Evolutionary conservation across 768 basidiomycete species (phyloP).

Genomic region (Lanmaoa rubissima): DNA sequence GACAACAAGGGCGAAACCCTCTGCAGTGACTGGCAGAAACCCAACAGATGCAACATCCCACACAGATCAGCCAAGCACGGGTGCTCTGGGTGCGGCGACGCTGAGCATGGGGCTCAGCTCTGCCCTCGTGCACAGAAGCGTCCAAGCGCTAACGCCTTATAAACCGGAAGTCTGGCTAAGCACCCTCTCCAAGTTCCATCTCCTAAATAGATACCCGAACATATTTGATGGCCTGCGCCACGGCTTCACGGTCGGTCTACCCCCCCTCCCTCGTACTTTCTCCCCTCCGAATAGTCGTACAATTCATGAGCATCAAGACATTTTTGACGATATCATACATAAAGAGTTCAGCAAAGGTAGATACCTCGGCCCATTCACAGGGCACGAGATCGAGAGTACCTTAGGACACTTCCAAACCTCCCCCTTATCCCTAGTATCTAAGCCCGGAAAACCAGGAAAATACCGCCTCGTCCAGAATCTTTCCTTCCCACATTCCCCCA

Average conservation of each 20-base stretch:
- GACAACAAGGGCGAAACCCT: fast-evolving
- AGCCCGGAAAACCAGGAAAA: neutral
- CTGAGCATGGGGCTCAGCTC: fast-evolving
- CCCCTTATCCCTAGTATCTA: neutral
- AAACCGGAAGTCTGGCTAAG: neutral
- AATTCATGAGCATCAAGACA: neutral
- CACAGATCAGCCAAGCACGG: neutral
- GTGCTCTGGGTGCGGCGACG: neutral
- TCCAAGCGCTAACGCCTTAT: neutral
- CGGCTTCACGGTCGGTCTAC: fast-evolving
- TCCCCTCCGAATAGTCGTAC: neutral
- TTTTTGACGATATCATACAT: neutral
- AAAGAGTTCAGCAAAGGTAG: neutral
- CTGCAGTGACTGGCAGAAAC: neutral
- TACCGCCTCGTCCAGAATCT: neutral
- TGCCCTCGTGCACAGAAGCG: neutral
- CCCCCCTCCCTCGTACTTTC: neutral
- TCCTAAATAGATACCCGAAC: neutral
- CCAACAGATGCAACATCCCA: neutral
- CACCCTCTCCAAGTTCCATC: neutral
- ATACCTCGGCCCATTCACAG: too few relatives aligned
- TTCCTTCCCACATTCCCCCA: neutral
- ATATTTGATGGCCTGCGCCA: fast-evolving
- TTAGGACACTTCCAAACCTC: neutral
- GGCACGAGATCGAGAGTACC: too few relatives aligned